Base-by-base conservation (phyloP, 106 monocot species). In the Ottelia alismoides region DNA sequence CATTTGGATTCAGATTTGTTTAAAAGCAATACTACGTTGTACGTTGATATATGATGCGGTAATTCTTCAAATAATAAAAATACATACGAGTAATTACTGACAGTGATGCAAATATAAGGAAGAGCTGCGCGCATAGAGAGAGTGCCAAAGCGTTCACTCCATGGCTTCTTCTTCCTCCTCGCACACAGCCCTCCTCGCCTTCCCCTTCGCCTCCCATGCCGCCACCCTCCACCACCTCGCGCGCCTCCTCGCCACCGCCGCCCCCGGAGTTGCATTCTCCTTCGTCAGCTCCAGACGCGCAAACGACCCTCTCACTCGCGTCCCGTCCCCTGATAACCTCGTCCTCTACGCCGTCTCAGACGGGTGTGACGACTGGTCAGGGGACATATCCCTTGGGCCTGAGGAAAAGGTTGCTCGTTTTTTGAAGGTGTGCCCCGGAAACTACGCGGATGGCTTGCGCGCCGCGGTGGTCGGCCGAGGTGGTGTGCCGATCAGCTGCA, bases 191-290 rank as follows among this genome's bases (percentile, higher is more conserved):
- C n/a, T n/a, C n/a, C n/a, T 76, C 9, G 76, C 76, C 70, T 76
- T 76, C 48, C 76, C 76, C 43, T 76, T 76, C 60, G 69, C 64
- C 63, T 61, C 65, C 27, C 75, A 76, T 29, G 65, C 65, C 43
- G 65, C 64, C 30, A 65, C 75, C 1, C 65, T 76, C 54, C 28
- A 62, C 62, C 20, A 50, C 31, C 71, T 71, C 40, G 57, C 66
- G 23, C 21, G 62, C 31, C 43, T 16, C 22, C 71, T 76, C 62
- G 70, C 71, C 45, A 6, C 70, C 46, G 31, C 76, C 49, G 24
- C 57, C 40, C 61, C 70, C 1, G 18, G 16, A 24, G 49, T 52
- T 62, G 5, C 22, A 55, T 76, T 76, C 76, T 76, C 76, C 62
- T 71, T 76, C 71, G 20, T 76, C 56, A 53, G 25, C 66, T 55